These are phyloP conservation scores for Raffaelea arxii DNA, from an alignment of 2,329 filamentous ascomycete genomes.

Conservation along the genomic window DNA sequence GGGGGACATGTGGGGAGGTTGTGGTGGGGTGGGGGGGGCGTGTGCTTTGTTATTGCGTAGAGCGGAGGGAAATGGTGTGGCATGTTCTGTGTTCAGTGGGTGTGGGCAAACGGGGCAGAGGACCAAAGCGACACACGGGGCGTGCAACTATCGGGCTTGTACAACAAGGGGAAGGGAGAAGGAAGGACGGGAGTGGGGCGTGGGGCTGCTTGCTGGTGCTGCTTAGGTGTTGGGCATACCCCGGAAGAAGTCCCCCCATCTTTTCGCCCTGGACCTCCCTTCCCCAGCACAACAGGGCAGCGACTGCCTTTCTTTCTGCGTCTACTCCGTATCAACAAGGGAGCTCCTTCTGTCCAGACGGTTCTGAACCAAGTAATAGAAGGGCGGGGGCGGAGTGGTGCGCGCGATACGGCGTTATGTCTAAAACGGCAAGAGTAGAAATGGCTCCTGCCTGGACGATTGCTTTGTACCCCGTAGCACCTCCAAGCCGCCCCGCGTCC, in stretches of 20 bases:
- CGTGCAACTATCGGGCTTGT: neutral
- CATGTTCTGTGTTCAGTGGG: constrained; percentile 1
- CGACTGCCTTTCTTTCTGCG: no score
- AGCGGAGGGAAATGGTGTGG: neutral
- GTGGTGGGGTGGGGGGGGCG: constrained; percentile 5
- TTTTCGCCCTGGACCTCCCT: neutral
- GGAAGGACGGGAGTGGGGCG: constrained; percentile 2
- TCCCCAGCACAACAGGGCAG: no score
- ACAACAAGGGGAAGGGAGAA: neutral
- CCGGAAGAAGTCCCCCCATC: constrained; percentile 7
- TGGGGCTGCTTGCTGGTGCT: constrained; percentile 3
- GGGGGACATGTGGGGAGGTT: constrained; percentile 11
- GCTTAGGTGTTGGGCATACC: constrained; percentile 4
- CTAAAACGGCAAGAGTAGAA: no score
- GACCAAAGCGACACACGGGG: neutral
- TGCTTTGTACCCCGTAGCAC: no score
- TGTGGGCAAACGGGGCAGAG: constrained; percentile 1
- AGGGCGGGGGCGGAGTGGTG: no score
- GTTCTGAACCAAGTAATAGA: no score
- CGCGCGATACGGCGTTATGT: no score
- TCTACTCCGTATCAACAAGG: no score
- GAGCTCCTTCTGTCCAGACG: no score
- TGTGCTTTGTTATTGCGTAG: neutral
- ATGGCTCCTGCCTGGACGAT: no score
- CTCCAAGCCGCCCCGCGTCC: no score